Conservation (phyloP, 2,329 filamentous ascomycete genomes). For the Aspergillus sp. region DNA sequence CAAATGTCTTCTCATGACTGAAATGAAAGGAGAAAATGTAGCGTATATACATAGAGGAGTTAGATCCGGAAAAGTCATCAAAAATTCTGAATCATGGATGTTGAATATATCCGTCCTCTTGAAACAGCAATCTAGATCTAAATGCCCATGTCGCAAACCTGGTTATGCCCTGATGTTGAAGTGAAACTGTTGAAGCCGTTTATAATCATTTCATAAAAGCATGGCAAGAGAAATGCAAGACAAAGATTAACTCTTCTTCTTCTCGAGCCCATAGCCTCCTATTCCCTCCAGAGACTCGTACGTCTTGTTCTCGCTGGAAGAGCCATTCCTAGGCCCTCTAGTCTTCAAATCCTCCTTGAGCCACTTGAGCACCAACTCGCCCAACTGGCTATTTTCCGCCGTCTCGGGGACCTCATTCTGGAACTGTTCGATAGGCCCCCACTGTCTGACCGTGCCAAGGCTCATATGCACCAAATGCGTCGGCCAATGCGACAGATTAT, state of each 20-base stretch:
- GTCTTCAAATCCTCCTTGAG: slow-evolving; percentile 69
- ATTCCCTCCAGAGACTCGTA: slow-evolving; percentile 50
- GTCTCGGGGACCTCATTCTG: slow-evolving; percentile 47
- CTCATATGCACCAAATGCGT: slow-evolving; percentile 96
- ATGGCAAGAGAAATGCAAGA: slow-evolving; percentile 1
- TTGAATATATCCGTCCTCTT: slow-evolving; percentile 18
- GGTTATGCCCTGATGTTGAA: slow-evolving; percentile 20
- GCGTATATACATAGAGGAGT: slow-evolving; percentile 12
- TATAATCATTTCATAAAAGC: slow-evolving; percentile 11
- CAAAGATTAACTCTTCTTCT: slow-evolving; percentile 15
- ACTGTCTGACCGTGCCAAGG: slow-evolving; percentile 77
- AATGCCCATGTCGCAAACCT: slow-evolving; percentile 13
- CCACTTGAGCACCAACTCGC: slow-evolving; percentile 83
- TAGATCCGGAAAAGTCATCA: slow-evolving; percentile 3
- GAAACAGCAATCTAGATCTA: slow-evolving; percentile 4
- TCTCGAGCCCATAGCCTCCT: slow-evolving; percentile 57
- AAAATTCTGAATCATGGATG: slow-evolving; percentile 10
- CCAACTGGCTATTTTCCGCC: slow-evolving; percentile 71
- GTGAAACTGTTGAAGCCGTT: slow-evolving; percentile 19
- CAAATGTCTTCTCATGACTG: slow-evolving; percentile 20
- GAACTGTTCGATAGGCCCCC: slow-evolving; percentile 66
- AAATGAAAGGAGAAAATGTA: slow-evolving; percentile 1
- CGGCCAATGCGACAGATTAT: slow-evolving; percentile 90
- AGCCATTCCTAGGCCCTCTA: slow-evolving; percentile 64
- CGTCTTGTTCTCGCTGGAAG: slow-evolving; percentile 43